Base-by-base conservation (phyloP, 1,284 basidiomycete genomes). In the Cryptococcus sp. region DNA sequence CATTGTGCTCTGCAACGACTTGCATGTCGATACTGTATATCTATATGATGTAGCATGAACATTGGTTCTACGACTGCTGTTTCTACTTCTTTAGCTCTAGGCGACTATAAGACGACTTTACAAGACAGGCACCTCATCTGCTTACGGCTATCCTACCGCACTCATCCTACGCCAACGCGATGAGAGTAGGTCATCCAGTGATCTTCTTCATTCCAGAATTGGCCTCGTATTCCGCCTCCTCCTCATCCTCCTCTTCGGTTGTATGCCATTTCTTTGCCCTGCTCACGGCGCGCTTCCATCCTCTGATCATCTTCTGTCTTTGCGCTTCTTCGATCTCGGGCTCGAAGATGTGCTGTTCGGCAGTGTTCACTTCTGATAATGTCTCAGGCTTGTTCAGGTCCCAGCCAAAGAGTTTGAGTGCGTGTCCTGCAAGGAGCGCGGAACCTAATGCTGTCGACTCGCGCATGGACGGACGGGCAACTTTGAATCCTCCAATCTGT, bases 381-480 rank as follows among this genome's bases (percentile, higher is more conserved):
- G 93, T 93, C 75, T 91, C 87, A 0, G 94, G 93, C 54, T 86
- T 85, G 61, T 81, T 83, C 56, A 98, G 79, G 76, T 98, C 88
- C 96, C 95, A 99, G n/a, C 93, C 95, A 69, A 91, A 95, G 27
- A 98, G 81, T 5, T 85, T 82, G 38, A 98, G 84, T 0, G 95
- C 93, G 43, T 90, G 85, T 16, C 90, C 96, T 16, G 96, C 95
- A n/a, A 97, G 85, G 43, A 99, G 81, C 19, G 96, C 96, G 10
- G 93, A 92, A n/a, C 95, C 95, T 42, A 99, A 82, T 5, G 96
- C 95, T 6, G 95, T 99, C 10, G 91, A 93, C 77, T 99, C 95
- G 75, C 94, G 83, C 95, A 99, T 99, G 71, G 92, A 88, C 16
- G 95, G 94, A 54, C 95, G 83, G 62, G 94, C 82, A 57, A 99